Conservation (phyloP, 352 stramenopile genomes). For the Thraustochytrium sp. region DNA sequence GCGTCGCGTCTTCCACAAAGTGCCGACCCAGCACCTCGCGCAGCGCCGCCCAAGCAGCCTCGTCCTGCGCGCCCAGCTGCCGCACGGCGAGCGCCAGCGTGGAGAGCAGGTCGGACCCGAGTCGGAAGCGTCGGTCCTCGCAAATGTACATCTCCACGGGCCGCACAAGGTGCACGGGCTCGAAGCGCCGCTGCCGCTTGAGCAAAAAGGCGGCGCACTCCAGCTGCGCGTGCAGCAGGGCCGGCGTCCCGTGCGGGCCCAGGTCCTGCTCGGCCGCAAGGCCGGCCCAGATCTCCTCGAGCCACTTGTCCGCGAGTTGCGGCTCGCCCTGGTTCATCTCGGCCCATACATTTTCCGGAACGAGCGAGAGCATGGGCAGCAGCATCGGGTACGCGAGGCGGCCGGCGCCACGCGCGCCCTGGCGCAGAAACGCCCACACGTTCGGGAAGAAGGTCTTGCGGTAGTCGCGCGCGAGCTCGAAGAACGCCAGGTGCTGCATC, state of each 20-base stretch:
- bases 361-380: slow-evolving; percentile 22
- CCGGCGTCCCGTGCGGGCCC: background rate
- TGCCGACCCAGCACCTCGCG: background rate
- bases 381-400: background rate
- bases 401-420: background rate
- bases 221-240: background rate
- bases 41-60: background rate
- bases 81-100: background rate
- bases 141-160: background rate
- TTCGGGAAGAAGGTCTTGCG: slow-evolving; percentile 20
- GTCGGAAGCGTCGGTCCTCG: background rate
- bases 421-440: background rate
- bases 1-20: background rate
- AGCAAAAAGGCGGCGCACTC: slow-evolving; percentile 6
- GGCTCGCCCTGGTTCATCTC: background rate
- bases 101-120: background rate
- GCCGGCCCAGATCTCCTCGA: background rate
- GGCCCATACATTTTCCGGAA: slow-evolving; percentile 1
- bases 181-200: background rate
- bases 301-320: slow-evolving; percentile 1
- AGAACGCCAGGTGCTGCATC: background rate
- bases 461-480: background rate
- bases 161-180: background rate
- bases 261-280: background rate
- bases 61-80: background rate